Conservation (phyloP, 2,329 filamentous ascomycete genomes). For the Chaetomiaceae sp. region DNA sequence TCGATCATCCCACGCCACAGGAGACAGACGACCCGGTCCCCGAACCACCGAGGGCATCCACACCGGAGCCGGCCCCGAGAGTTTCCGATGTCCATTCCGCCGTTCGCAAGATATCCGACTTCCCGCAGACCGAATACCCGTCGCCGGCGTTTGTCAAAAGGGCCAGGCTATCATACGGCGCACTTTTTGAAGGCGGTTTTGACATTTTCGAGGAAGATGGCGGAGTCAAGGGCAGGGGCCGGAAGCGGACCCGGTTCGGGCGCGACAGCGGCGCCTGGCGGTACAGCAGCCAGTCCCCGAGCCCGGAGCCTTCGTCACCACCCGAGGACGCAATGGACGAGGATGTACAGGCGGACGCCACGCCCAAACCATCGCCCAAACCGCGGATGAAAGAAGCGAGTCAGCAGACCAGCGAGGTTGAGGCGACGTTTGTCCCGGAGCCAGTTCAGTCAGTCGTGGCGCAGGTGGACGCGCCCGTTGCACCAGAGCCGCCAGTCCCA, state of each 20-base stretch:
- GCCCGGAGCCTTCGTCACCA: slow-evolving; percentile 49
- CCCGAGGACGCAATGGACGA: slow-evolving; percentile 20
- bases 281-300: slow-evolving; percentile 64
- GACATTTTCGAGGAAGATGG: slow-evolving; percentile 68
- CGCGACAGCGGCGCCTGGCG: slow-evolving; percentile 65
- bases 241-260: slow-evolving; percentile 65
- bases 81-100: slow-evolving; percentile 4
- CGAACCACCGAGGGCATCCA: slow-evolving; percentile 15
- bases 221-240: slow-evolving; percentile 51
- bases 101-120: slow-evolving; percentile 26
- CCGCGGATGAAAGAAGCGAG: slow-evolving; percentile 28
- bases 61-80: slow-evolving; percentile 16
- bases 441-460: neutral
- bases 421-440: slow-evolving; percentile 6
- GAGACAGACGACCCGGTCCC: slow-evolving; percentile 10
- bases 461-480: neutral
- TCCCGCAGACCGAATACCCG: slow-evolving; percentile 51
- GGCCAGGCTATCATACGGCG: slow-evolving; percentile 61
- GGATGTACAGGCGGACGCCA: slow-evolving; percentile 11
- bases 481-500: neutral
- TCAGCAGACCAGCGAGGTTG: slow-evolving; percentile 26
- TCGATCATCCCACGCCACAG: slow-evolving; percentile 40
- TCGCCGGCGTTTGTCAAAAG: slow-evolving; percentile 78
- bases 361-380: slow-evolving; percentile 16
- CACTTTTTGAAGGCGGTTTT: slow-evolving; percentile 55